phyloP scores from a whole-genome alignment of 768 basidiomycete genomes.

The Mycena filopes region DNA sequence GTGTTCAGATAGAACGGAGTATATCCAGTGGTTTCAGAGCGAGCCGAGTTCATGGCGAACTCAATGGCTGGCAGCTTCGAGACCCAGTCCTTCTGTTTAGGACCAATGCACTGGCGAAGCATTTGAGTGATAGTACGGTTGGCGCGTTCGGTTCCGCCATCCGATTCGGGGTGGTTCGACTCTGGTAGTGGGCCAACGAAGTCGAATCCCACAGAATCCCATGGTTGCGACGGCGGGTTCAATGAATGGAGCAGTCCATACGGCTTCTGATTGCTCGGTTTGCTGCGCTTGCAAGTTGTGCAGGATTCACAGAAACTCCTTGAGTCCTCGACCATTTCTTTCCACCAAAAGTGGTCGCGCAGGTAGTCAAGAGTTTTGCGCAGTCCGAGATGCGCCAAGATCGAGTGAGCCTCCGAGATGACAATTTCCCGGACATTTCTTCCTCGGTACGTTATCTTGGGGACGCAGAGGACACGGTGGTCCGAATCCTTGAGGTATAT shows the following conservation, averaged over 20 bases:
- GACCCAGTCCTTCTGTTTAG: too few species aligned
- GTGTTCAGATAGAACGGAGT: too few species aligned
- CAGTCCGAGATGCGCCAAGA: constrained; percentile 45
- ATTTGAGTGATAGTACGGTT: too few species aligned
- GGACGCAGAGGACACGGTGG: constrained; percentile 8
- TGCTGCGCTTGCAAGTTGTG: too few species aligned
- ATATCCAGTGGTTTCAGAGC: too few species aligned
- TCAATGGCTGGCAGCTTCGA: too few species aligned
- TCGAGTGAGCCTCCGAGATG: too few species aligned
- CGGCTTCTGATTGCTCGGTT: constrained; percentile 34
- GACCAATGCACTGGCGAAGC: too few species aligned
- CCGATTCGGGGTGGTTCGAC: constrained; percentile 5
- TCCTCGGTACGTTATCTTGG: not conserved
- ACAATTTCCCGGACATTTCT: constrained; percentile 40
- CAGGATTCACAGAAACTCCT: too few species aligned
- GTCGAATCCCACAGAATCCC: constrained; percentile 35
- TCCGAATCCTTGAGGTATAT: constrained; percentile 5
- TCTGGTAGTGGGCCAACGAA: constrained; percentile 41
- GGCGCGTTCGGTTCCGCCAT: too few species aligned
- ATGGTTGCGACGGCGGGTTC: constrained; percentile 32
- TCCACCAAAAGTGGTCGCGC: constrained; percentile 47
- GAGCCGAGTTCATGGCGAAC: too few species aligned
- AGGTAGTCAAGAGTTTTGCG: constrained; percentile 43
- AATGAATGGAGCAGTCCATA: not conserved
- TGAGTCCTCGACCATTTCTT: too few species aligned